These are phyloP conservation scores for Sporothrix schenckii DNA, from an alignment of 2,329 filamentous ascomycete species.

Conservation along the genomic window DNA sequence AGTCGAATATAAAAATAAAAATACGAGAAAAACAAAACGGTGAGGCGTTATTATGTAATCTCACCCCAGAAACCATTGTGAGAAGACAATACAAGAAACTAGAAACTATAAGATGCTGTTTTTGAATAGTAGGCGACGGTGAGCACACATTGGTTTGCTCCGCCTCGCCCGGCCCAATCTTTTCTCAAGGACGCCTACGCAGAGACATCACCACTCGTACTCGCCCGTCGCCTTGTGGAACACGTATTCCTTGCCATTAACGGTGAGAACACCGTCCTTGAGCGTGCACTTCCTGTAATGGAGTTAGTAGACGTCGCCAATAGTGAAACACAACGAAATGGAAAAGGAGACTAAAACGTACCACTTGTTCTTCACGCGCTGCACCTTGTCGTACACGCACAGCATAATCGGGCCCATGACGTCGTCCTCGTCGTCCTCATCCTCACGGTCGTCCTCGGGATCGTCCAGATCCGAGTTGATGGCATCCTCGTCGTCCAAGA, in stretches of 20 bases:
- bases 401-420: conserved; percentile 88
- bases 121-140: neutral
- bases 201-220: conserved; percentile 80
- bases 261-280: conserved; percentile 92
- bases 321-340: conserved; percentile 30
- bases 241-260: conserved; percentile 93
- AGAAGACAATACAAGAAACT: neutral
- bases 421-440: conserved; percentile 86
- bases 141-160: neutral
- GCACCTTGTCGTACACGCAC: conserved; percentile 99
- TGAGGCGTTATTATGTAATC: neutral
- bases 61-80: neutral
- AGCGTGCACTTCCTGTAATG: conserved; percentile 85
- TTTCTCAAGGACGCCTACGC: no score
- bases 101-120: neutral
- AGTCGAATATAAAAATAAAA: neutral
- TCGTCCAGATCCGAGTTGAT: conserved; percentile 99
- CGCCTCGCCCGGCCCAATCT: neutral
- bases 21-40: neutral
- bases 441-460: conserved; percentile 79
- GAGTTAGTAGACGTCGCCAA: conserved; percentile 28
- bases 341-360: conserved; percentile 43
- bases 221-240: conserved; percentile 98
- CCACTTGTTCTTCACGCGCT: conserved; percentile 99
- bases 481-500: conserved; percentile 80